Base-by-base conservation (phyloP, 116 monocot species). In the Papilionanthe hybrid region DNA sequence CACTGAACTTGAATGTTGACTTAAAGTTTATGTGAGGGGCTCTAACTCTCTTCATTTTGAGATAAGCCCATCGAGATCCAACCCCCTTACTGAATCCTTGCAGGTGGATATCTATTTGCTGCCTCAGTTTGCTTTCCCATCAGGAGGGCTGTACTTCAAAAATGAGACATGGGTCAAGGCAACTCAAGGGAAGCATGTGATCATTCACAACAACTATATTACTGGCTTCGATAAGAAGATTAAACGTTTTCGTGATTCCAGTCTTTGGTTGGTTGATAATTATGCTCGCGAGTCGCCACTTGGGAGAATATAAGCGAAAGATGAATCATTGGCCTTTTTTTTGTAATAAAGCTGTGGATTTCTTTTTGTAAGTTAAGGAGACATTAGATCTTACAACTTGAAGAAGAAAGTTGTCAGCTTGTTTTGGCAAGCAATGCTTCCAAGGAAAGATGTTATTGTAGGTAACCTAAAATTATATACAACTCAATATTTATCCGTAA, bases 191-290 rank as follows among this genome's bases (percentile, higher is more conserved):
- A 94, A 84, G 84, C 94, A 97, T 83, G 94, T 88, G 55, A 97
- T 97, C 49, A 87, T 97, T 50, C 97, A 98, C 83, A 98, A 98
- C 72, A 98, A 98, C 82, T 98, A 98, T 87, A 94, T 98, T 20
- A 86, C 82, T 48, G 92, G 92, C 22, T 92, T 89, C 69, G 92
- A 92, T 29, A 92, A 89, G 81, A 92, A 92, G 79, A 87, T 85
- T 19, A 89, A 86, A 78, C 83, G 92, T 8, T 92, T 92, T 55
- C 87, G 67, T 32, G 87, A 92, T 41, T 87, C 49, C 81, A 87
- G 87, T 41, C 82, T 98, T 23, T 98, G 98, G 98, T 82, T 98
- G 68, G 94, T 90, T 25, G 98, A 98, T 82, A 89, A 89, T 28
- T 77, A 89, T 48, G 87, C 86, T 25, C 6, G 83, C 69, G 89